Evolutionary conservation across 768 basidiomycete genomes (phyloP), one percentile per base, ranked within the genome.

Genomic region (Amanita pseudoporphyria): DNA sequence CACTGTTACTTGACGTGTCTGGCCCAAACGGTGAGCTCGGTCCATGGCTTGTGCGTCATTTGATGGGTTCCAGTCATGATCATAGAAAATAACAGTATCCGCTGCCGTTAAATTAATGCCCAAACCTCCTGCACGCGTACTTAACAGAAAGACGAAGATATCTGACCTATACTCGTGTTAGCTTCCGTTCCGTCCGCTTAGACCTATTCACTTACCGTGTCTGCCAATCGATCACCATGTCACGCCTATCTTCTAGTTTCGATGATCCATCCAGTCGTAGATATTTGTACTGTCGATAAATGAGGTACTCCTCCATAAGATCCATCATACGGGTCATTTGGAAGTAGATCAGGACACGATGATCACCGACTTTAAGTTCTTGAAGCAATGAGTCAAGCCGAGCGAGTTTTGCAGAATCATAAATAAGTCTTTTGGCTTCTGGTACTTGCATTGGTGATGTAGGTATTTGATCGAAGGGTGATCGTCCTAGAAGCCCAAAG

Each of bases 251-350:
- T 57, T 94, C 92, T 47, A 99, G 74, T 57, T 94, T 92, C 24
- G 92, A 95, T 1, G 87, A 87, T 32, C 94, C 94, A 65, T 97
- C 94, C 49, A 97, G 69, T 32, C 94, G 78, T 14, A 96, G 70
- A 61, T 97, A 96, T 65, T 92, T 94, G 72, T 92, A 92, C 64
- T 97, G 94, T 2, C 95, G 83, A 68, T 87, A 96, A 51, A 96
- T 90, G 53, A 99, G 74, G 63, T 97, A 99, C 63, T 98, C 96
- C 65, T 98, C 96, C 81, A 98, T 94, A 44, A 98, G 72, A 63
- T 97, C 94, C 84, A 99, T 96, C 96, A 98, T 99, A 52, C 86
- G 81, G 10, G 95, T 98, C 96, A 99, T 99, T 66, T 99, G 96
- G 82, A 97, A 98, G 69, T 98, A 99, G 16, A 99, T 76, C 58